Conservation (phyloP, 2,329 filamentous ascomycete species). For the Huntiella savannae region DNA sequence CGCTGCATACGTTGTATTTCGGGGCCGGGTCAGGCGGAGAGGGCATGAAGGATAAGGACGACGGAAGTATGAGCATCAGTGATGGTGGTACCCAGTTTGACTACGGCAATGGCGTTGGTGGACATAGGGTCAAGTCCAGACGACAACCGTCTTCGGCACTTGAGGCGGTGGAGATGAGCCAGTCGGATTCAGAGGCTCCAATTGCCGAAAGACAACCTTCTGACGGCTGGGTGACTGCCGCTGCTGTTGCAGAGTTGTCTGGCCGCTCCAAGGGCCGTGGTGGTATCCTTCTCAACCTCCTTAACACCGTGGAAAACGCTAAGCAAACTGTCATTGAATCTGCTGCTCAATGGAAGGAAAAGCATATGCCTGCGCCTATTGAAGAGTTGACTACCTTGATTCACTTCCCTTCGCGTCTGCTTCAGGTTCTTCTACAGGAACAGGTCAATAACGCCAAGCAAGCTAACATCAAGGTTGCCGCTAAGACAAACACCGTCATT, state of each 20-base stretch:
- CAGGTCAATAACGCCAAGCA: slow-evolving; percentile 78
- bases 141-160: not conserved
- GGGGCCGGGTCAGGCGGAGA: not conserved
- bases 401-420: slow-evolving; percentile 88
- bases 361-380: slow-evolving; percentile 87
- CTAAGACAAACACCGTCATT: slow-evolving; percentile 81
- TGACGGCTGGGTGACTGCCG: no score
- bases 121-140: no score
- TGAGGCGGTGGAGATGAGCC: slow-evolving; percentile 2
- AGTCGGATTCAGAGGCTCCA: slow-evolving; percentile 13
- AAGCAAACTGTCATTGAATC: slow-evolving; percentile 82
- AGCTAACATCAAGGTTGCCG: slow-evolving; percentile 76
- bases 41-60: no score
- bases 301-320: slow-evolving; percentile 76
- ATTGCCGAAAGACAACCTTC: not conserved
- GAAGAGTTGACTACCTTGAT: slow-evolving; percentile 90
- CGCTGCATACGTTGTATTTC: slow-evolving; percentile 55
- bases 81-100: no score
- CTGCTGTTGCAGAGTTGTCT: no score
- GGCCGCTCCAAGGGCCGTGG: slow-evolving; percentile 19
- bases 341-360: slow-evolving; percentile 63
- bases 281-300: slow-evolving; percentile 71
- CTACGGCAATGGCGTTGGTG: no score
- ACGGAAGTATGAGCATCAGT: no score
- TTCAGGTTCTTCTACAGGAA: slow-evolving; percentile 90